Percentiles rank a stretch among this genome's conserved stretches.
These are phyloP conservation scores for Beverwykella pulmonaria DNA, from an alignment of 495 filamentous ascomycete species.

Conservation along the genomic window DNA sequence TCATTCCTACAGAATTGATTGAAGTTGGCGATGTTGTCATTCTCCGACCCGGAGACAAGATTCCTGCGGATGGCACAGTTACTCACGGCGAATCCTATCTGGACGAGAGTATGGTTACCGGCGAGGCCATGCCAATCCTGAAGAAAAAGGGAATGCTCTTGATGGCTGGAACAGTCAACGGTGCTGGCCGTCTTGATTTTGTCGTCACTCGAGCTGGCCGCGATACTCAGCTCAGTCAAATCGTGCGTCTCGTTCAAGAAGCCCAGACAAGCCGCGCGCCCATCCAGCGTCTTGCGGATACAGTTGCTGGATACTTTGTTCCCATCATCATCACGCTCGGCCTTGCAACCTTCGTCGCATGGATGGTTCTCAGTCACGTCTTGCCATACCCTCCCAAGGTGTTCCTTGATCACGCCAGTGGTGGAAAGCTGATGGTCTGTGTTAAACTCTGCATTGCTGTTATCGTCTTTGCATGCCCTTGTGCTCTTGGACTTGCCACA, in stretches of 20 bases:
- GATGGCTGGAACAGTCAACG: slow-evolving; percentile 97
- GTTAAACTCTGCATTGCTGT: slow-evolving; percentile 97
- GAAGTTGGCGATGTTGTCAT: slow-evolving; percentile 93
- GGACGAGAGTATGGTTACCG: slow-evolving; percentile 98
- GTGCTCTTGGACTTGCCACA: slow-evolving; percentile 88
- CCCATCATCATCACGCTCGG: slow-evolving; percentile 85
- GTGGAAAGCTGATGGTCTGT: slow-evolving; percentile 93
- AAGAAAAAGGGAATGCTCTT: slow-evolving; percentile 78
- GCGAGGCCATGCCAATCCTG: slow-evolving; percentile 89
- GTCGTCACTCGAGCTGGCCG: slow-evolving; percentile 88
- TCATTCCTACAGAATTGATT: slow-evolving; percentile 91
- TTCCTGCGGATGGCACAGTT: slow-evolving; percentile 89
- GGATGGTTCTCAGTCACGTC: slow-evolving; percentile 93
- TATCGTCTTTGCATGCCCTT: slow-evolving; percentile 97
- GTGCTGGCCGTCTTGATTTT: slow-evolving; percentile 87
- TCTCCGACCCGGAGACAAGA: slow-evolving; percentile 91
- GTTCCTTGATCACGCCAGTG: slow-evolving; percentile 76
- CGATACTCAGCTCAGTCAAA: slow-evolving; percentile 96
- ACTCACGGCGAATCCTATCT: slow-evolving; percentile 89
- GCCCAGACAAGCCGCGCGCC: slow-evolving; percentile 93
- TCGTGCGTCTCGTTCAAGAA: slow-evolving; percentile 94
- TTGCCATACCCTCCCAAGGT: slow-evolving; percentile 80
- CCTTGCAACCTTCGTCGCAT: slow-evolving; percentile 79
- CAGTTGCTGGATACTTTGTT: slow-evolving; percentile 91
- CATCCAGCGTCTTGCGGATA: slow-evolving; percentile 92